Percentiles rank a stretch among this genome's conserved stretches.
Evolutionary conservation across 129 eudicot genomes (phyloP).

Genomic region (Oenanthe sinensis): DNA sequence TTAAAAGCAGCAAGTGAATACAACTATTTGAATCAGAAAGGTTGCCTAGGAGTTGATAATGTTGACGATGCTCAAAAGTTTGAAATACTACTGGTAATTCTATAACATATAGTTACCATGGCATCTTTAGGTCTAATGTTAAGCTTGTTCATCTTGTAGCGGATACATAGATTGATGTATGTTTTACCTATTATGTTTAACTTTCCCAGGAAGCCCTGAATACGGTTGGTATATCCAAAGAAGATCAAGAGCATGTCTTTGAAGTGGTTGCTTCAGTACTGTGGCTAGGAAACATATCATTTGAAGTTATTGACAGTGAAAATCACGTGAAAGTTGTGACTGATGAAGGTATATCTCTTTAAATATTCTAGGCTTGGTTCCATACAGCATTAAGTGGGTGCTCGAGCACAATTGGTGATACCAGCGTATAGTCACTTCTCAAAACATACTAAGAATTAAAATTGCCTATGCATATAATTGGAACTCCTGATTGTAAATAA

Average conservation of each 20-base stretch:
- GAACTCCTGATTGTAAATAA: not conserved
- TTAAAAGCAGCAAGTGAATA: conserved; percentile 60
- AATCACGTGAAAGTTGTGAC: conserved; percentile 54
- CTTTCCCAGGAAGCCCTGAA: conserved; percentile 63
- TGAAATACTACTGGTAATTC: conserved; percentile 48
- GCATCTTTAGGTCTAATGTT: not conserved
- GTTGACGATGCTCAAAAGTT: conserved; percentile 72
- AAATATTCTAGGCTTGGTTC: conserved; percentile 7
- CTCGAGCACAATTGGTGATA: not conserved
- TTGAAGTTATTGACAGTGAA: conserved; percentile 56
- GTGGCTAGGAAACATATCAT: conserved; percentile 93
- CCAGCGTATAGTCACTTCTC: not conserved
- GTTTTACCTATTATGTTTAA: conserved; percentile 5
- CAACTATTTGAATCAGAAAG: conserved; percentile 69
- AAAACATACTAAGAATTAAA: not conserved
- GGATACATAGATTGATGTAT: not conserved
- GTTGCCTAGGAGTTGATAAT: conserved; percentile 50
- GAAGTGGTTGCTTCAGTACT: conserved; percentile 80
- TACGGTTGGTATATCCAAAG: conserved; percentile 34
- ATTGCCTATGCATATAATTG: not conserved
- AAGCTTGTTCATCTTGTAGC: conserved; percentile 7
- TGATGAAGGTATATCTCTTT: conserved; percentile 58
- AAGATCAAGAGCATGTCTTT: conserved; percentile 61
- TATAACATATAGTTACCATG: not conserved
- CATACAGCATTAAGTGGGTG: not conserved